Percentiles rank a stretch among this genome's conserved stretches.
phyloP scores from a whole-genome alignment of 1,284 basidiomycete species.

The Psilocybe mexicana region DNA sequence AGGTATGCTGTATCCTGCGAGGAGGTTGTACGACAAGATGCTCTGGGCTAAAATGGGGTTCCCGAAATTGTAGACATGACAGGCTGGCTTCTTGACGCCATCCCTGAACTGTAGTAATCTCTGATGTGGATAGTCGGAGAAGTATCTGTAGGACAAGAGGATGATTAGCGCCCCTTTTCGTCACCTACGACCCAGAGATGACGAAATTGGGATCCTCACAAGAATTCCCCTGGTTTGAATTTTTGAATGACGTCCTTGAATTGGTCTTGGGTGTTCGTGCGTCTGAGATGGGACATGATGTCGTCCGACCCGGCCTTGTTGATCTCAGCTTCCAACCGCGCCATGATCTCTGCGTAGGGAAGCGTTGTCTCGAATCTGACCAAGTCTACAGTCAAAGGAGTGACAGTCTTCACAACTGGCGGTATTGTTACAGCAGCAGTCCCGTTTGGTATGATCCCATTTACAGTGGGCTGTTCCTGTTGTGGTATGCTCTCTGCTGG shows the following conservation, averaged over 20 bases:
- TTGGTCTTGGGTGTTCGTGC: slow-evolving; percentile 36
- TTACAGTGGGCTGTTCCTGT: not conserved
- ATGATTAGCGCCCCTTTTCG: not conserved
- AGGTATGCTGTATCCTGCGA: slow-evolving; percentile 47
- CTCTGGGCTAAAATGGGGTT: slow-evolving; percentile 54
- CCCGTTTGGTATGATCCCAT: not conserved
- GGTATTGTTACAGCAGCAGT: slow-evolving; percentile 8
- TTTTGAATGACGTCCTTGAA: slow-evolving; percentile 31
- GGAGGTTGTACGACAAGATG: slow-evolving; percentile 46
- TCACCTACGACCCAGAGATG: not conserved
- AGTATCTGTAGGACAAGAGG: slow-evolving; percentile 35
- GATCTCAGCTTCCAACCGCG: slow-evolving; percentile 44
- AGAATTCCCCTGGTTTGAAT: slow-evolving; percentile 42
- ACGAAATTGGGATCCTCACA: slow-evolving; percentile 33
- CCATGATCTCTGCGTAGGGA: slow-evolving; percentile 40
- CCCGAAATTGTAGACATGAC: slow-evolving; percentile 49
- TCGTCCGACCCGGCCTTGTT: slow-evolving; percentile 38
- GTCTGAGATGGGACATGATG: slow-evolving; percentile 30
- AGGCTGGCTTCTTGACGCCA: slow-evolving; percentile 29
- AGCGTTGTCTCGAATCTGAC: slow-evolving; percentile 46
- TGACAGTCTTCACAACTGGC: slow-evolving; percentile 25
- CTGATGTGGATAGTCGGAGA: slow-evolving; percentile 41
- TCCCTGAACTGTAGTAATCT: slow-evolving; percentile 41
- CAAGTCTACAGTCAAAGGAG: slow-evolving; percentile 40
- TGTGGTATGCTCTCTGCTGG: not conserved